Evolutionary conservation across 345 rosid species (phyloP).

Genomic region (Aurinia saxatilis): DNA sequence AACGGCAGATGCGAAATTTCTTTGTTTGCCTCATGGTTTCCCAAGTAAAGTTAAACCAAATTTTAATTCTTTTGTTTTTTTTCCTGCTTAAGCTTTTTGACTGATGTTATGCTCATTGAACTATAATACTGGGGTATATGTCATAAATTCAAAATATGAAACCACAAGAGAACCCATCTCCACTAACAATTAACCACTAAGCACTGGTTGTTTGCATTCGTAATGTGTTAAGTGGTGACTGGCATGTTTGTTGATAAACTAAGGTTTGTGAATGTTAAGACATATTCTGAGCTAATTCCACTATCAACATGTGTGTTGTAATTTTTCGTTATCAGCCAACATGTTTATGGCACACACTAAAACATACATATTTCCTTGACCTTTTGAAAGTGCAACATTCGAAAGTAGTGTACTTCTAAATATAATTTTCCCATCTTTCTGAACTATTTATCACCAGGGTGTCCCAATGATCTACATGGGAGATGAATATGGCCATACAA

Average conservation of each 20-base stretch:
- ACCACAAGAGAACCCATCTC: not conserved
- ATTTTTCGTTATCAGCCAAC: too few species aligned
- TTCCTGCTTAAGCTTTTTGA: not conserved
- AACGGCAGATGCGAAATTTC: slow-evolving; percentile 90
- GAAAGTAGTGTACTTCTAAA: not conserved
- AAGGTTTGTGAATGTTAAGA: too few species aligned
- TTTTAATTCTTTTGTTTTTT: not conserved
- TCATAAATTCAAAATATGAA: not conserved
- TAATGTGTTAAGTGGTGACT: too few species aligned
- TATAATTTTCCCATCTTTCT: slow-evolving; percentile 1
- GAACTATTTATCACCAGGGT: slow-evolving; percentile 48
- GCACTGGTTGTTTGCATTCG: too few species aligned
- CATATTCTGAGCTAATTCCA: too few species aligned
- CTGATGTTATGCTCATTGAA: not conserved
- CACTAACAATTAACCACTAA: not conserved
- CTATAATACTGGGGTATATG: not conserved
- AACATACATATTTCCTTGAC: too few species aligned
- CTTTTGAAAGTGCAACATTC: too few species aligned
- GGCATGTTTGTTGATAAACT: too few species aligned
- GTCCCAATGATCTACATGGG: slow-evolving; percentile 98
- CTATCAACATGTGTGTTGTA: too few species aligned
- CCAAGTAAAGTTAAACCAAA: slow-evolving; percentile 49
- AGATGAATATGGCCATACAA: slow-evolving; percentile 96
- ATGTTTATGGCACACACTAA: too few species aligned
- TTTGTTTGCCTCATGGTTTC: slow-evolving; percentile 90